These are phyloP conservation scores for Metroxylon sagu DNA, from an alignment of 176 grass and related monocot species.

Conservation along the genomic window DNA sequence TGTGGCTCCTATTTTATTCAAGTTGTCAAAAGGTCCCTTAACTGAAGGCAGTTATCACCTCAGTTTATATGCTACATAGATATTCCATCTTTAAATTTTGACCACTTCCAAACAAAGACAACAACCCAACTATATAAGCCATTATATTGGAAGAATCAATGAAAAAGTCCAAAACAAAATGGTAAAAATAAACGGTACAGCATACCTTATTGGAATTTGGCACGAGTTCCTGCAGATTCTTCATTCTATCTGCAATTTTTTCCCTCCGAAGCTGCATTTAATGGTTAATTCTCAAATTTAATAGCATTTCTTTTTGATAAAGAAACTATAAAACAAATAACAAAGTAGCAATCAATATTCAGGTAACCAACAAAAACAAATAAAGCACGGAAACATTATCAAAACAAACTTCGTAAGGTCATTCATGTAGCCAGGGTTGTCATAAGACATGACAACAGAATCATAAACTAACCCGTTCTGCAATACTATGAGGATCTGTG, in stretches of 20 bases:
- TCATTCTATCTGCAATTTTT: conserved; percentile 27
- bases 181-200: neutral
- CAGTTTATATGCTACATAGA: too few relatives aligned
- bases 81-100: too few relatives aligned
- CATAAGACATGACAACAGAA: neutral
- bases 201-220: conserved; percentile 24
- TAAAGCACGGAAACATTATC: too few relatives aligned
- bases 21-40: too few relatives aligned
- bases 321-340: too few relatives aligned
- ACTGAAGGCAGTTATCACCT: too few relatives aligned
- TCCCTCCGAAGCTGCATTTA: conserved; percentile 28
- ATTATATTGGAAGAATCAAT: too few relatives aligned
- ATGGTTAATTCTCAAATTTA: neutral
- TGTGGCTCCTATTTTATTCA: too few relatives aligned
- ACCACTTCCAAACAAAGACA: too few relatives aligned
- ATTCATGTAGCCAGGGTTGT: neutral
- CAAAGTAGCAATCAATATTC: too few relatives aligned
- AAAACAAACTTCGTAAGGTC: neutral
- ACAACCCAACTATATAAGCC: too few relatives aligned
- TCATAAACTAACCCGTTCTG: conserved; percentile 23
- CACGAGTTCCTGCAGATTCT: conserved; percentile 21
- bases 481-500: conserved; percentile 30
- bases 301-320: neutral
- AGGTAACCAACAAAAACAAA: too few relatives aligned
- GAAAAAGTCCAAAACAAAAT: neutral